Evolutionary conservation across 306 rosid genomes (phyloP), one percentile per base, ranked within the genome.

Genomic region (Acmispon strigosus): DNA sequence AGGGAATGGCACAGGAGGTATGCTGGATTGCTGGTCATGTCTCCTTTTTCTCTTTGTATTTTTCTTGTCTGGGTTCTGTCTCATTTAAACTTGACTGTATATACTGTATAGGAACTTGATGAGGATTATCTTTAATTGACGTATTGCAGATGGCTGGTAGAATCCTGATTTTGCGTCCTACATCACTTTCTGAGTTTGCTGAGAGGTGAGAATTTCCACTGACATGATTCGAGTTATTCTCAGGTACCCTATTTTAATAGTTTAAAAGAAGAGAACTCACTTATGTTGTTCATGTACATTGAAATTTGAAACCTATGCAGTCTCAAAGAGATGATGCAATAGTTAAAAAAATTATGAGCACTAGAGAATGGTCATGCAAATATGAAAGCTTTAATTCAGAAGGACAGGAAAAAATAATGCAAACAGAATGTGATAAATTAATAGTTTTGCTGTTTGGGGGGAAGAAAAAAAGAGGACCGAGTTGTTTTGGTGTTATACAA

Each of bases 1-100:
- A 84, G 76, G 97, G 92, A 77, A 83, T 87, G 96, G 96, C 92
- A 32, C 82, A 88, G 81, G 92, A 90, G 92, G 98, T 90, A 74
- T 77, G 80, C 60, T 15, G 52, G 66, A 56, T 62, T n/a, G n/a
- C n/a, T n/a, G n/a, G n/a, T 16, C 42, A 50, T 74, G 29, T 36
- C 13, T 6, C 4, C 17, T 41, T 75, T 20, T 7, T 20, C 39
- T 37, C 56, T 20, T 15, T n/a, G 22, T 45, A 50, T 54, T 36
- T 41, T 48, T 64, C 36, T 49, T 65, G 44, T 32, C 64, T 54
- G 39, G 32, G 22, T 49, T 59, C 18, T 24, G 10, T 62, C 49
- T 56, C 62, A 50, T 47, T 42, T 58, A 19, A 77, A 73, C 24
- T 42, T 9, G 18, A 42, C 45, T 5, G 10, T 51, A 12, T 78